Evolutionary conservation across 2,329 filamentous ascomycete species (phyloP), one percentile per base, ranked within the genome.

Genomic region (Diaporthe australafricana): DNA sequence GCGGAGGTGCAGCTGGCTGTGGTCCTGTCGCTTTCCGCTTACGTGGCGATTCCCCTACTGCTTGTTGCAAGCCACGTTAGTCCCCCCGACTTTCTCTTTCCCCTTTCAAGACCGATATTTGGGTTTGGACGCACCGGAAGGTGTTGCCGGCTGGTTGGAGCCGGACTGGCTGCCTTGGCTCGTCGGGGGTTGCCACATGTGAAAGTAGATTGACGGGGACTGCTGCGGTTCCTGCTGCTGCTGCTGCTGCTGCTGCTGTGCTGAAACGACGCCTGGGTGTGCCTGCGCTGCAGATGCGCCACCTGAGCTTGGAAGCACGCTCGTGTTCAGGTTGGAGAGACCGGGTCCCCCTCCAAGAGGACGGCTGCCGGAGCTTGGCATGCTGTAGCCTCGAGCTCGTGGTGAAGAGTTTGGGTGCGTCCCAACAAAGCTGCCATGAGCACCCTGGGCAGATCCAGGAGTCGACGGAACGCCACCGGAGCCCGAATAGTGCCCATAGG

Each of bases 111-210:
- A 79, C 76, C 79, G 80, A 73, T 76, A 84, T 82, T 87, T 87
- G 79, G 81, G 82, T 79, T 84, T 88, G 81, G 86, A 90, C 90
- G 90, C 92, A 90, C 92, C 91, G 84, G 93, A 92, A 78, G 93
- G 92, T 74, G 92, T 93, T 78, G 89, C 89, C 73, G 93, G 92
- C 79, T 93, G 91, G 77, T 90, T 90, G 71, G 88, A 86, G 79
- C 86, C 84, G 75, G 77, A 74, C 71, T 87, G 83, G 72, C 88
- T 87, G 75, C 86, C 85, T 81, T 93, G 88, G 74, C 90, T 88
- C 27, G 87, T 88, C 17, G 95, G 95, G 56, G 95, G 95, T 72
- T 96, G 93, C 94, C 95, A 98, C 80, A 97, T 94, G 79, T 97
- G 94, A 80, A 98, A 98, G 81, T 94, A 96, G 60, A 97, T 93